Base-by-base conservation (phyloP, 345 rosid species). In the Citrus sinensis region DNA sequence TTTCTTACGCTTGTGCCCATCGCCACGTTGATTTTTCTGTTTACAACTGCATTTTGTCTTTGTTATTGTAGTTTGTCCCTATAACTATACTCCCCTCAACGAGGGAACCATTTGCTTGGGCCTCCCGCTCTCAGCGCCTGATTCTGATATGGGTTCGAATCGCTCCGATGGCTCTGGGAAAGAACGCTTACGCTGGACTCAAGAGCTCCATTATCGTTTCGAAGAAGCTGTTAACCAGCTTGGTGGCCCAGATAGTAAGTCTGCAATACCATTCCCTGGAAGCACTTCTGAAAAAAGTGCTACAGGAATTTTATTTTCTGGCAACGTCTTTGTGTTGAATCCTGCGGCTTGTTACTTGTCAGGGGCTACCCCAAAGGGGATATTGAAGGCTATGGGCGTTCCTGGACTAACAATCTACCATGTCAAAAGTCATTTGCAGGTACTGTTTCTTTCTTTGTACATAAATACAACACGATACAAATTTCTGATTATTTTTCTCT, bases 401-500 rank as follows among this genome's bases (percentile, higher is more conserved):
- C 80, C 71, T 37, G 90, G 88, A 61, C 83, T 92, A 46, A 87
- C 89, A 14, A 90, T 92, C 74, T 92, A 84, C 82, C 91, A 92
- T 82, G 88, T 92, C 84, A 92, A 92, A 82, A 92, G 93, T 85
- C 93, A 92, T 73, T 78, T 92, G 75, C 93, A 91, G 92, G 95
- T 89, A 8, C 22, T 76, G 66, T 69, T 29, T 74, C 56, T 64
- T 30, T 75, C 27, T 74, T 64, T 35, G 4, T 35, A 16, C 20
- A 46, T 6, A 9, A 16, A 39, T 24, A 39, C 17, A 19, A 9
- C 4, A 1, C 68, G 20, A 17, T 11, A 46, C 51, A 55, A 55
- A 54, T 65, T 20, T 54, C 61, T 62, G 4, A 49, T 71, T 10
- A 25, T 59, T 60, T 61, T 22, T 56, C 9, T 58, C 9, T 1